phyloP scores from a whole-genome alignment of 2,329 filamentous ascomycete species.

The Trichoderma lentiforme region DNA sequence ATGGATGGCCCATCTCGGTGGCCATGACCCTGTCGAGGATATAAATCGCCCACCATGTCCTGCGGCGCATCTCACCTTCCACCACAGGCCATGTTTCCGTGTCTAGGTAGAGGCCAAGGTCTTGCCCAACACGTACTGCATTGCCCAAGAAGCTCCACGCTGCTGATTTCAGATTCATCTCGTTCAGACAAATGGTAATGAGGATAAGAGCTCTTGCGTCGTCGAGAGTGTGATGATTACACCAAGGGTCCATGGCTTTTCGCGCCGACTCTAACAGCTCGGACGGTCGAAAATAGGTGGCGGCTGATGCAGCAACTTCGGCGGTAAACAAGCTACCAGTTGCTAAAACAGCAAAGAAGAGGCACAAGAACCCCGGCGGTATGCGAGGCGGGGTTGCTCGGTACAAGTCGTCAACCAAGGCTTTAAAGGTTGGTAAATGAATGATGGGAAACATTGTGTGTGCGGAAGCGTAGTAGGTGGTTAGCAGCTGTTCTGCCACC shows the following conservation, averaged over 20 bases:
- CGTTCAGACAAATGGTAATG: constrained; percentile 74
- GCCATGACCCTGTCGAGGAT: constrained; percentile 79
- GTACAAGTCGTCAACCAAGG: constrained; percentile 75
- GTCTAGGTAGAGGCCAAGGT: constrained; percentile 76
- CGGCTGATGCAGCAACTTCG: constrained; percentile 49
- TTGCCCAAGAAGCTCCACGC: constrained; percentile 83
- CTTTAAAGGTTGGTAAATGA: constrained; percentile 81
- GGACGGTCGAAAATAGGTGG: constrained; percentile 49
- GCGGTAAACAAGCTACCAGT: constrained; percentile 73
- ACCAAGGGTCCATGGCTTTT: constrained; percentile 74
- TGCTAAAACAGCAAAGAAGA: constrained; percentile 81
- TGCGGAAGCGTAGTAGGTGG: constrained; percentile 70
- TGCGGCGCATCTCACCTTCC: constrained; percentile 79
- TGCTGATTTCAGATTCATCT: constrained; percentile 80
- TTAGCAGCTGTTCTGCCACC: constrained; percentile 67
- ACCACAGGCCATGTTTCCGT: constrained; percentile 68
- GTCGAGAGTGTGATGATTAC: constrained; percentile 72
- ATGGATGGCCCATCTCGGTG: constrained; percentile 75
- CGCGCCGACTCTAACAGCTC: constrained; percentile 70
- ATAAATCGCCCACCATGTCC: constrained; percentile 94
- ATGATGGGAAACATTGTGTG: constrained; percentile 82
- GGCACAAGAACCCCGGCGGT: constrained; percentile 68
- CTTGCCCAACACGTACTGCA: constrained; percentile 76
- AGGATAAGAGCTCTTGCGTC: constrained; percentile 71
- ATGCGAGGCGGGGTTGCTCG: constrained; percentile 56